Evolutionary conservation across 2,329 filamentous ascomycete genomes (phyloP).

Genomic region (Aspergillus sojae): DNA sequence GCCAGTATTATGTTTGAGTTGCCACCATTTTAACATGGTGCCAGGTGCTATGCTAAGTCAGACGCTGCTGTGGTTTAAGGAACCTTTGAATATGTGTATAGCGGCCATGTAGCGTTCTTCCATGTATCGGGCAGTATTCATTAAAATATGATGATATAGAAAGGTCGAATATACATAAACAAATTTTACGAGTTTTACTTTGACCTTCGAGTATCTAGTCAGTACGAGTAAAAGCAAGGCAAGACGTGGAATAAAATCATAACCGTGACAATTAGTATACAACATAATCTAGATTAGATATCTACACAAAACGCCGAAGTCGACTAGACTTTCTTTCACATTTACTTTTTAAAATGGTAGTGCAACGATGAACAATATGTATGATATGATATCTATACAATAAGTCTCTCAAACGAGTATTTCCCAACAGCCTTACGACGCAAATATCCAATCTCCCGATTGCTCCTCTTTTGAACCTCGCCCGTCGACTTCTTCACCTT

Average conservation of each 20-base stretch:
- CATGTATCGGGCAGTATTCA: no score
- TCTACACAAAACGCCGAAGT: not conserved
- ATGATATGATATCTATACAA: conserved; percentile 52
- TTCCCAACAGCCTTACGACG: conserved; percentile 77
- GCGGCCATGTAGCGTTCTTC: no score
- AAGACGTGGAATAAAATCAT: not conserved
- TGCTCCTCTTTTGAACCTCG: conserved; percentile 69
- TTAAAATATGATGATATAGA: no score
- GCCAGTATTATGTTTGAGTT: no score
- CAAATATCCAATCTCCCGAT: conserved; percentile 74
- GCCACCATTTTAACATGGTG: no score
- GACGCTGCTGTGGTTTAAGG: no score
- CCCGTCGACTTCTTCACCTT: conserved; percentile 66
- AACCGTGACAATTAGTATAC: not conserved
- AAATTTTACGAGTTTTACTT: not conserved
- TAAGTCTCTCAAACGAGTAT: conserved; percentile 80
- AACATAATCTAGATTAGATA: not conserved
- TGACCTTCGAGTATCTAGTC: no score
- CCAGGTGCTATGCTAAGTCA: no score
- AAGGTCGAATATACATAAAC: not conserved
- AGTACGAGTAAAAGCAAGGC: not conserved
- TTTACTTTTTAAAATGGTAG: not conserved
- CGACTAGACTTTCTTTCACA: not conserved
- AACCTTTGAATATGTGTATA: no score
- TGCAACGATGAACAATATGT: not conserved